phyloP scores from a whole-genome alignment of 805 yeast genomes.

The Lachancea quebecensis region DNA sequence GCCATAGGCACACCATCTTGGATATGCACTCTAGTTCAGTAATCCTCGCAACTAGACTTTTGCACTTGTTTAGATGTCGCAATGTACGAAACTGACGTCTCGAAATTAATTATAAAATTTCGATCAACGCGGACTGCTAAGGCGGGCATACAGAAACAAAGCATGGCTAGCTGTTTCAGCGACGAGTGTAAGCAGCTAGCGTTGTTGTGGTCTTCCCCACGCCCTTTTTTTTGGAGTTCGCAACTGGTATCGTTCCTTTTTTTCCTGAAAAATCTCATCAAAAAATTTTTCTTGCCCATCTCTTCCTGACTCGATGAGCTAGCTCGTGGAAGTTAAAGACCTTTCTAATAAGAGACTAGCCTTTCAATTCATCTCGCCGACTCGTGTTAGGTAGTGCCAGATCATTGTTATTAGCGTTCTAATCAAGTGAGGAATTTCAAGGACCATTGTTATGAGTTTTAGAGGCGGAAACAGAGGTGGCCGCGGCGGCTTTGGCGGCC shows the following conservation, averaged over 20 bases:
- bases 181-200: neutral
- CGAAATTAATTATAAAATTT: neutral
- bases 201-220: no score
- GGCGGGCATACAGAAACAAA: neutral
- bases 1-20: no score
- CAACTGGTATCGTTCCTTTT: neutral
- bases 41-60: no score
- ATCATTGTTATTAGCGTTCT: neutral
- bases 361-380: neutral
- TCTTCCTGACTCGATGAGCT: conserved; percentile 5
- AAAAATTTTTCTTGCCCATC: conserved; percentile 9
- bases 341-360: neutral
- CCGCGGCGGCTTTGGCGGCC: conserved; percentile 37
- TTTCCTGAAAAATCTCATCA: neutral
- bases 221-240: neutral
- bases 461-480: conserved; percentile 37
- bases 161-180: neutral
- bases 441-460: conserved; percentile 31
- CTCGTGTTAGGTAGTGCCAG: neutral
- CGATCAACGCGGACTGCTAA: no score
- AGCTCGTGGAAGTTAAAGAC: neutral
- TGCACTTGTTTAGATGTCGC: no score
- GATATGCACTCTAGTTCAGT: no score
- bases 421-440: neutral
- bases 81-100: neutral